Evolutionary conservation across 345 rosid genomes (phyloP).

Genomic region (Boechera retrofracta): DNA sequence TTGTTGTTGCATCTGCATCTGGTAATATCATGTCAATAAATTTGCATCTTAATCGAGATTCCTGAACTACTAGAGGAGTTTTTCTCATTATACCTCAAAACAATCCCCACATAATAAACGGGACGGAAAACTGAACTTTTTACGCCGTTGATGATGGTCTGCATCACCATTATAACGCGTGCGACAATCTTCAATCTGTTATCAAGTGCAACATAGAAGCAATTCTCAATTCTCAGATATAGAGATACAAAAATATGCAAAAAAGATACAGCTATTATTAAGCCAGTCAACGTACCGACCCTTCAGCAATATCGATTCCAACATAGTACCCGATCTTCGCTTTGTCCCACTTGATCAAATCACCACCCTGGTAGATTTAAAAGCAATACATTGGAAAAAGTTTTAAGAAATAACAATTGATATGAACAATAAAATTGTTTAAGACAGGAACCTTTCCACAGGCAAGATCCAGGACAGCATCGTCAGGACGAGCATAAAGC

Average conservation of each 20-base stretch:
- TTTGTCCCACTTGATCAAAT: slow-evolving; percentile 98
- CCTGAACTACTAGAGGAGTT: neutral
- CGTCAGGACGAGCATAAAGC: slow-evolving; percentile 83
- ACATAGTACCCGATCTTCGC: slow-evolving; percentile 91
- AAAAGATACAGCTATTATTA: neutral
- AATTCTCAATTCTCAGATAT: neutral
- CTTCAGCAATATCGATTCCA: slow-evolving; percentile 96
- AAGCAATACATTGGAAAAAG: neutral
- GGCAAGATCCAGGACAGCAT: slow-evolving; percentile 95
- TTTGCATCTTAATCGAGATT: neutral
- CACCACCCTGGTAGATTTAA: slow-evolving; percentile 73
- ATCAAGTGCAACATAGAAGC: neutral
- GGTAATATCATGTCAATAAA: neutral
- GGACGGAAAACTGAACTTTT: slow-evolving; percentile 91
- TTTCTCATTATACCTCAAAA: slow-evolving; percentile 68
- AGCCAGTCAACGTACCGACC: slow-evolving; percentile 66
- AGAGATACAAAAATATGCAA: neutral
- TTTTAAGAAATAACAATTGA: slow-evolving; percentile 9
- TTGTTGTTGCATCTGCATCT: neutral
- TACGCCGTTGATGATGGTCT: slow-evolving; percentile 91
- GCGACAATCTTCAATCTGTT: slow-evolving; percentile 96
- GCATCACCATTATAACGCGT: slow-evolving; percentile 97
- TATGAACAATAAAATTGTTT: neutral
- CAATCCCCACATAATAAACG: slow-evolving; percentile 95
- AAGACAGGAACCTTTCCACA: slow-evolving; percentile 83